Evolutionary conservation across 352 stramenopile species (phyloP), one percentile per base, ranked within the genome.

Genomic region (Thraustotheca clavata): DNA sequence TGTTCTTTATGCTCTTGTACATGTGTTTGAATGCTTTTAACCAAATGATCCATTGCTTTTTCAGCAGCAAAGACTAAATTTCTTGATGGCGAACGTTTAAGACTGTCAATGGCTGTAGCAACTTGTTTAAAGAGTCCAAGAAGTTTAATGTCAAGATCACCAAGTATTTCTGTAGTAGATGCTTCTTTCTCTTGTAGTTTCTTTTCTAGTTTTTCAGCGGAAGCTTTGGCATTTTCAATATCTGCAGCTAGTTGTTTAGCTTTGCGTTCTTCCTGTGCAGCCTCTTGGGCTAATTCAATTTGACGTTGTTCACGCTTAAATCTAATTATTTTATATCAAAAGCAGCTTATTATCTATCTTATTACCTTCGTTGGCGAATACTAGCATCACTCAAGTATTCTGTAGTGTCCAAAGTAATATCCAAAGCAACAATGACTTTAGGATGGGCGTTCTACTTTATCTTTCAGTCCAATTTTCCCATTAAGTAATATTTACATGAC

Each of bases 311-410:
- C 57, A 18, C 57, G 38, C 24, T 40, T 46, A 55, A 65, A 65
- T 26, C 54, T 62, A 40, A 22, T n/a, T n/a, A n/a, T n/a, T n/a
- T n/a, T n/a, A n/a, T n/a, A n/a, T n/a, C n/a, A n/a, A n/a, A n/a
- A n/a, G n/a, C 18, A 24, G 22, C 32, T 49, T 24, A 14, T 18
- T 2, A 49, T 2, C n/a, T 4, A 47, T 2, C 39, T 2, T 47
- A 27, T 47, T 24, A 65, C 57, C 57, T 27, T 18, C 57, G 57
- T 22, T 54, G 57, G n/a, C 57, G 57, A 22, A 65, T 65, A 14
- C 43, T 34, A 12, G 57, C 38, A 26, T 65, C 57, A 46, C 57
- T 65, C 22, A 65, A 32, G 41, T 65, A 65, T 35, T 65, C 57
- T 7, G 57, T 54, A 29, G 38, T 65, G 41, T 65, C 57, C 20